A percentile compares a stretch with the other conserved stretches of the same genome.
phyloP scores from a whole-genome alignment of 1,139 yeast species.

The Pneumocystis canis region DNA sequence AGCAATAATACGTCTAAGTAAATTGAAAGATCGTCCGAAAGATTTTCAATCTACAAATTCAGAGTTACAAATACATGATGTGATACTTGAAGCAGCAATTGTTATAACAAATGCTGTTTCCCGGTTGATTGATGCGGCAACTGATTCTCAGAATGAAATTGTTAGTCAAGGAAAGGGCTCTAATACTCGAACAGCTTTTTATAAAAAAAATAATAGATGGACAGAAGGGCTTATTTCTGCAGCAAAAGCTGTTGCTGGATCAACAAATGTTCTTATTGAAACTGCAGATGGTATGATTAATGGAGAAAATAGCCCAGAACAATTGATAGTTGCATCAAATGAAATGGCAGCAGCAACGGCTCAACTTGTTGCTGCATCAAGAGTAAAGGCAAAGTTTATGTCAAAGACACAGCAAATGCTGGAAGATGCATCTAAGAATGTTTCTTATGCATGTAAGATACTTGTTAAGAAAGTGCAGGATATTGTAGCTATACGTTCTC shows the following conservation, averaged over 20 bases:
- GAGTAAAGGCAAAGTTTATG: conserved; percentile 68
- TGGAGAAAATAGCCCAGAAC: conserved; percentile 54
- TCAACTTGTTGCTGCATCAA: conserved; percentile 80
- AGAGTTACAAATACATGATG: conserved; percentile 60
- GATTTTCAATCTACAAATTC: conserved; percentile 44
- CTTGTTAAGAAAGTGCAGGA: conserved; percentile 58
- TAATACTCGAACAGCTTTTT: conserved; percentile 57
- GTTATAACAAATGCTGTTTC: conserved; percentile 72
- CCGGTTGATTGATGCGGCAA: conserved; percentile 56
- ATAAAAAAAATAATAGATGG: conserved; percentile 83
- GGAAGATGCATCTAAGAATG: conserved; percentile 55
- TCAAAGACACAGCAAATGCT: conserved; percentile 65
- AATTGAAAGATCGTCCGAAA: conserved; percentile 35
- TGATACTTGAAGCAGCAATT: conserved; percentile 63
- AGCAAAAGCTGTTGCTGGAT: conserved; percentile 73
- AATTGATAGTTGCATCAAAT: conserved; percentile 76
- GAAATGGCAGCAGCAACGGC: conserved; percentile 91
- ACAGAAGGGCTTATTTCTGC: conserved; percentile 89
- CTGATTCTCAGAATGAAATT: conserved; percentile 71
- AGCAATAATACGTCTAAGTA: conserved; percentile 48
- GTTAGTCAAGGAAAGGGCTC: conserved; percentile 58
- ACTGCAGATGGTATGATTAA: conserved; percentile 76
- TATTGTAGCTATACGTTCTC: conserved; percentile 32
- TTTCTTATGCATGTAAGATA: conserved; percentile 57
- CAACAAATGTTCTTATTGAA: conserved; percentile 64